Evolutionary conservation across 352 stramenopile species (phyloP).

Genomic region (Pythium oligandrum): DNA sequence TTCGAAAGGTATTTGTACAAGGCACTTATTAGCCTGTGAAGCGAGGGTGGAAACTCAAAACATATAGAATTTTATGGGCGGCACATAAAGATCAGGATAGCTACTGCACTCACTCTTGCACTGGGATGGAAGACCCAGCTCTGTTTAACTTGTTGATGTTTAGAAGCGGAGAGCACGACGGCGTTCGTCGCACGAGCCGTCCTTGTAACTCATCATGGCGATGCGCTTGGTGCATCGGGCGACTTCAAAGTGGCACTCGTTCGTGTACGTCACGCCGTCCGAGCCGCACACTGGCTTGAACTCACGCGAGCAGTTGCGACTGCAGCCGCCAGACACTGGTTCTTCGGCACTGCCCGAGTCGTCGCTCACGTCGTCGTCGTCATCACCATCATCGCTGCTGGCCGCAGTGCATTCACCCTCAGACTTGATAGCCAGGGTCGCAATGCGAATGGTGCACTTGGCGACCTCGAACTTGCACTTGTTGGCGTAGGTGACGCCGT

Average conservation of each 20-base stretch:
- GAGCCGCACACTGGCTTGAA: conserved; percentile 10
- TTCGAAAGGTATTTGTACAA: no score
- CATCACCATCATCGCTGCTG: background rate
- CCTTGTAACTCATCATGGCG: conserved; percentile 2
- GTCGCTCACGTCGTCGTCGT: background rate
- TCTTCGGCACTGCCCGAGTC: background rate
- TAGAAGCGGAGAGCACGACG: no score
- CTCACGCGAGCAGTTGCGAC: conserved; percentile 3
- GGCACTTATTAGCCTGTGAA: no score
- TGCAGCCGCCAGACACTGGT: background rate
- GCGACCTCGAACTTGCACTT: conserved; percentile 27
- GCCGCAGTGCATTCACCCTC: conserved; percentile 6
- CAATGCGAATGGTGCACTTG: conserved; percentile 14
- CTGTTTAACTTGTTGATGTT: no score
- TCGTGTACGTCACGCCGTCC: conserved; percentile 20
- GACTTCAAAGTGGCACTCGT: conserved; percentile 16
- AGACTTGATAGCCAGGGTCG: conserved; percentile 12
- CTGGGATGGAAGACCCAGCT: no score
- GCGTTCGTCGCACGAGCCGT: no score
- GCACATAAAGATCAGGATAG: no score
- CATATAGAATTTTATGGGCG: no score
- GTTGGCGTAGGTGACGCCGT: conserved; percentile 29
- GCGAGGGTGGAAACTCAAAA: no score
- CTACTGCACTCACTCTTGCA: no score
- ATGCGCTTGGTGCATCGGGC: conserved; percentile 9